Evolutionary conservation across 139 green algal species (phyloP).

Genomic region (Picochlorum costavermella): DNA sequence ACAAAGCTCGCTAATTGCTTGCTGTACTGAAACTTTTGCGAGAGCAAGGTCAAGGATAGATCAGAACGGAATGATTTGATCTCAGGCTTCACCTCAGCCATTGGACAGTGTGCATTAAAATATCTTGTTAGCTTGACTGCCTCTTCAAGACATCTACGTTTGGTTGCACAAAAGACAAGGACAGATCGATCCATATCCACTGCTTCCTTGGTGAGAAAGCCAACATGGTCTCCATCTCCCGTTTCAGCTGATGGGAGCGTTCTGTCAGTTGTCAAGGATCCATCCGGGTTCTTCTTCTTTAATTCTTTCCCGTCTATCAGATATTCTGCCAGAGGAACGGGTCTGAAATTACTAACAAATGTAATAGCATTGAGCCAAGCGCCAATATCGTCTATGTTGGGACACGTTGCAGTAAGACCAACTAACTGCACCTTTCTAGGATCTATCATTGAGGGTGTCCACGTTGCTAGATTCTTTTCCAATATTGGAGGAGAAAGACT

Average conservation of each 20-base stretch:
- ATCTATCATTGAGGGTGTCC: not conserved
- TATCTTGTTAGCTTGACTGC: not conserved
- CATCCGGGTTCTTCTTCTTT: not conserved
- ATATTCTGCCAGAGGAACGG: slow-evolving; percentile 72
- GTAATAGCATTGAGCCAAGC: slow-evolving; percentile 80
- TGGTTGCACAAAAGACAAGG: slow-evolving; percentile 77
- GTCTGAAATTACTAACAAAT: slow-evolving; percentile 73
- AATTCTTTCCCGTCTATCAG: slow-evolving; percentile 44
- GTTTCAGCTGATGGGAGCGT: not conserved
- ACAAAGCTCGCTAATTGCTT: slow-evolving; percentile 1
- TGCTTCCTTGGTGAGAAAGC: slow-evolving; percentile 51
- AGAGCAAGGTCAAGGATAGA: slow-evolving; percentile 6
- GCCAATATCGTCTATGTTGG: slow-evolving; percentile 65
- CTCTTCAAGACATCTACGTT: slow-evolving; percentile 10
- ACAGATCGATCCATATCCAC: slow-evolving; percentile 53
- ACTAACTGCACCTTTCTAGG: slow-evolving; percentile 65
- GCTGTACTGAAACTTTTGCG: not conserved
- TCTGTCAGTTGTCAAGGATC: not conserved
- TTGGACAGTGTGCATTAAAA: not conserved
- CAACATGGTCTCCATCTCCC: slow-evolving; percentile 40
- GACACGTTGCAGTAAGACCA: slow-evolving; percentile 88
- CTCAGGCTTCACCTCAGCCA: not conserved
- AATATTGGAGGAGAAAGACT: too few relatives aligned
- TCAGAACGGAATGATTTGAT: not conserved
- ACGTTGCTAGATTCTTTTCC: not conserved